phyloP scores from a whole-genome alignment of 306 rosid species.

The Dalbergia cultrata region DNA sequence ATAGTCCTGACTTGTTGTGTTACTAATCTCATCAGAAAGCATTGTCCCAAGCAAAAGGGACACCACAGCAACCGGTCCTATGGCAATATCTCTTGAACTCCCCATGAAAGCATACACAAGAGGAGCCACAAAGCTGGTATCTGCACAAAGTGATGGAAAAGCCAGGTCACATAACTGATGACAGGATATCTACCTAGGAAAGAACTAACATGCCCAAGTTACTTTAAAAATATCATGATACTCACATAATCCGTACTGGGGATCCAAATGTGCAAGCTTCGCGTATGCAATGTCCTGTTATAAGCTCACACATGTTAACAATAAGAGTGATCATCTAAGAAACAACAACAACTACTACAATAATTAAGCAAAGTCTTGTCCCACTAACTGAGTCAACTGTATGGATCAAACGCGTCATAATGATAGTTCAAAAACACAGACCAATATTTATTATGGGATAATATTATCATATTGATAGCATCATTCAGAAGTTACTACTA shows the following conservation, averaged over 20 bases:
- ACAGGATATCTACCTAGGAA: not conserved
- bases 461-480: too few species aligned
- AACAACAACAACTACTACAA: not conserved
- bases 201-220: not conserved
- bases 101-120: conserved; percentile 88
- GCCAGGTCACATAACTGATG: not conserved
- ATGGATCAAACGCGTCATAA: too few species aligned
- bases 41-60: conserved; percentile 78
- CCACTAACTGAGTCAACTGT: too few species aligned
- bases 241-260: conserved; percentile 64
- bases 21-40: conserved; percentile 54
- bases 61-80: conserved; percentile 91
- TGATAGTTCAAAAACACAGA: not conserved
- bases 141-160: conserved; percentile 47
- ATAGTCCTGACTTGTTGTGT: conserved; percentile 40
- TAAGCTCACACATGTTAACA: not conserved
- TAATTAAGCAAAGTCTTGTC: not conserved
- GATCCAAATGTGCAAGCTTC: conserved; percentile 60
- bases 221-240: not conserved
- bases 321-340: not conserved
- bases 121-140: conserved; percentile 83
- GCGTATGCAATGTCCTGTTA: conserved; percentile 57
- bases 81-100: conserved; percentile 85
- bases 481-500: not conserved
- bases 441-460: not conserved